Percentiles rank a stretch among this genome's conserved stretches.
Evolutionary conservation across 441 rosid genomes (phyloP).

Genomic region (Bruguiera hainesii): DNA sequence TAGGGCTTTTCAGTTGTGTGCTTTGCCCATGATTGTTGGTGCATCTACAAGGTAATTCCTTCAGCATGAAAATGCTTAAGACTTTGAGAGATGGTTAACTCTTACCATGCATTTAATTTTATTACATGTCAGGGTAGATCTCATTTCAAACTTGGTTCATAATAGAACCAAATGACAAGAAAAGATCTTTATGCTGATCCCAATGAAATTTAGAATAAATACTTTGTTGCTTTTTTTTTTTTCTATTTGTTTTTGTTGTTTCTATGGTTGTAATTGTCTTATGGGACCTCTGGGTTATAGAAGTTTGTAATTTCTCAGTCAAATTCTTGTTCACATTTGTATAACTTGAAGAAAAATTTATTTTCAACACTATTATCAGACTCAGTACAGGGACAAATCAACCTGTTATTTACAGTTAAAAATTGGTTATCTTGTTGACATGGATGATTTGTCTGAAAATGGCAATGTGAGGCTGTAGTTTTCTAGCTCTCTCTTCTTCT

Average conservation of each 20-base stretch:
- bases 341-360: neutral
- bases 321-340: neutral
- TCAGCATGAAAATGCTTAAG: conserved; percentile 17
- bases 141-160: neutral
- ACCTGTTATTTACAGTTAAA: neutral
- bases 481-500: neutral
- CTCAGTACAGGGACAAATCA: too few species aligned
- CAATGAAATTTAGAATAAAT: too few species aligned
- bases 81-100: conserved; percentile 8
- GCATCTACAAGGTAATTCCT: conserved; percentile 68
- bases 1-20: conserved; percentile 83
- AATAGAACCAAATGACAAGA: too few species aligned
- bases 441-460: conserved; percentile 1
- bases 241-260: too few species aligned
- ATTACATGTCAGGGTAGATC: neutral
- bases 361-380: neutral
- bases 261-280: too few species aligned
- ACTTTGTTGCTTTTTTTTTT: too few species aligned
- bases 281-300: neutral
- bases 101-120: neutral
- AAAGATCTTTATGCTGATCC: too few species aligned
- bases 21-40: conserved; percentile 88
- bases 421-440: neutral
- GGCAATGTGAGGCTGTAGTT: neutral
- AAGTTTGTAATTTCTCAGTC: neutral